A percentile compares a stretch with the other conserved stretches of the same genome.
phyloP scores from a whole-genome alignment of 495 filamentous ascomycete genomes.

The Thermochaetoides thermophila region DNA sequence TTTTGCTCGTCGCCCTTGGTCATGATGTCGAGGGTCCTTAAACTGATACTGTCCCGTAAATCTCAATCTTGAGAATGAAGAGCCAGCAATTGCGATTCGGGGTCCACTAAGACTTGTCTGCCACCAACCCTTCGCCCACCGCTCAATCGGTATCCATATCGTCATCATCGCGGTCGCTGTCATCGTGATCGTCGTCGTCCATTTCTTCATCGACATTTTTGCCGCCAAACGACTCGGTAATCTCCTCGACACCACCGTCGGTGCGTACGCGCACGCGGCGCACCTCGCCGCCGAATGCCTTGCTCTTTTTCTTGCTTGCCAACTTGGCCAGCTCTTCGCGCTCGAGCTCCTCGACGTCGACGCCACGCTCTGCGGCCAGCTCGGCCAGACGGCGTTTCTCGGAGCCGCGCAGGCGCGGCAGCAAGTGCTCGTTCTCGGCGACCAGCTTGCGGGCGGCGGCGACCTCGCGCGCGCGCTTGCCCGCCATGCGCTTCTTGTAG shows the following conservation, averaged over 20 bases:
- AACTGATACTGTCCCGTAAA: too few relatives aligned
- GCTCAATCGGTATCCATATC: constrained; percentile 62
- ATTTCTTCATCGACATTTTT: constrained; percentile 9
- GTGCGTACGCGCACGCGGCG: constrained; percentile 47
- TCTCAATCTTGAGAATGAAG: too few relatives aligned
- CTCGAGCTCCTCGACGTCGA: constrained; percentile 41
- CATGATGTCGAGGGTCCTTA: too few relatives aligned
- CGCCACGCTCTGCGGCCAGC: constrained; percentile 34
- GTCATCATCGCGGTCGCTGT: constrained; percentile 36
- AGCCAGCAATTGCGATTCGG: too few relatives aligned
- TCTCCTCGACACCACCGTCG: constrained; percentile 49
- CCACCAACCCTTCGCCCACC: too few relatives aligned
- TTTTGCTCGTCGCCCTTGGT: too few relatives aligned
- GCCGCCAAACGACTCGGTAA: constrained; percentile 17
- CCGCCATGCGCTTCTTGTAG: constrained; percentile 82
- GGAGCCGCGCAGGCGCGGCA: constrained; percentile 46
- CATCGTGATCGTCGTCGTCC: constrained; percentile 31
- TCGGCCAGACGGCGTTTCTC: constrained; percentile 37
- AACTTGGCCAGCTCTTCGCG: constrained; percentile 17
- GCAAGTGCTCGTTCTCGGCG: constrained; percentile 76
- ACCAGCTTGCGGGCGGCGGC: constrained; percentile 76
- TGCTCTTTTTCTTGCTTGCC: constrained; percentile 24
- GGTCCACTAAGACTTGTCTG: too few relatives aligned
- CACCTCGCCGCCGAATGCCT: constrained; percentile 45
- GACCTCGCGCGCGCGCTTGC: constrained; percentile 67